Conservation (phyloP, 1,139 yeast genomes). For the Suhomyces kunorum region DNA sequence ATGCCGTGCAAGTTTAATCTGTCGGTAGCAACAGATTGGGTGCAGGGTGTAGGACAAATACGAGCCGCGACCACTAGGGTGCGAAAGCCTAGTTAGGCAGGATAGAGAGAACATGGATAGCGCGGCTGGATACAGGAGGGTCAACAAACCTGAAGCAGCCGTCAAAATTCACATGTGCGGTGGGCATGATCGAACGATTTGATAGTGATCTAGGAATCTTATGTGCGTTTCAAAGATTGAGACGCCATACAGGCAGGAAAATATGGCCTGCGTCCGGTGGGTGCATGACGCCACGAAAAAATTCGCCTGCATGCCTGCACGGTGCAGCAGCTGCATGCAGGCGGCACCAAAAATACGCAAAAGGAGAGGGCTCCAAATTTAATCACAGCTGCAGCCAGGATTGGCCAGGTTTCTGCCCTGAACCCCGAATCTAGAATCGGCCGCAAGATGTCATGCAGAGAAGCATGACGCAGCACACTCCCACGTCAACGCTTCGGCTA, state of each 20-base stretch:
- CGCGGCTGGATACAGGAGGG: background rate
- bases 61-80: background rate
- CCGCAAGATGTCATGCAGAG: conserved; percentile 9
- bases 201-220: background rate
- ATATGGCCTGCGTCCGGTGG: background rate
- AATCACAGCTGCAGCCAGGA: no score
- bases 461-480: no score
- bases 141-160: no score
- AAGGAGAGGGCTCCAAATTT: no score
- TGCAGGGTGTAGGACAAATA: background rate
- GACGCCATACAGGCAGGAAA: background rate
- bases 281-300: background rate
- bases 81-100: background rate
- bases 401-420: no score
- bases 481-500: no score
- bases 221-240: background rate
- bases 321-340: no score
- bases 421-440: conserved; percentile 2
- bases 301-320: background rate
- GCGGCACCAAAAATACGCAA: no score
- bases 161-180: background rate
- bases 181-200: background rate
- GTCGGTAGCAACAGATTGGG: background rate
- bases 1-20: background rate
- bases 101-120: background rate